phyloP scores from a whole-genome alignment of 2,329 filamentous ascomycete genomes.

The Plenodomus biglobosus region DNA sequence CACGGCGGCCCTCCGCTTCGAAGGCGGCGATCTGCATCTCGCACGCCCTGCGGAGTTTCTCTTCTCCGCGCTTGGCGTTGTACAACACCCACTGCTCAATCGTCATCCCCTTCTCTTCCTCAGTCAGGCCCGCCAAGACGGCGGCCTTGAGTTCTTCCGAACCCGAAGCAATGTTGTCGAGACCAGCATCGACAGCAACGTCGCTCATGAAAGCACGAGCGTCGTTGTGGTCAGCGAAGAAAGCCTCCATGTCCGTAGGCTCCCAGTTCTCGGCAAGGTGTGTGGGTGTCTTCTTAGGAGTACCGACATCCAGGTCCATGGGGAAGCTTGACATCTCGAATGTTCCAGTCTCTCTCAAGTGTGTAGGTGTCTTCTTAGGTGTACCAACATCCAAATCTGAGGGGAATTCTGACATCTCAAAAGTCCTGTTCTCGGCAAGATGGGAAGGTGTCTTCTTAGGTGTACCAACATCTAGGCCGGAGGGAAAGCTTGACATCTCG shows the following conservation, averaged over 20 bases:
- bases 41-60: conserved; percentile 75
- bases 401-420: conserved; percentile 8
- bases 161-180: conserved; percentile 30
- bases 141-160: conserved; percentile 49
- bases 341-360: conserved; percentile 12
- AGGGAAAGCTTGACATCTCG: conserved; percentile 10
- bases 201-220: conserved; percentile 26
- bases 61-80: conserved; percentile 79
- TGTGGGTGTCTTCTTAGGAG: conserved; percentile 24
- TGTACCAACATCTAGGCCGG: conserved; percentile 22
- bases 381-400: conserved; percentile 23
- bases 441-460: conserved; percentile 24
- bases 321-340: conserved; percentile 9
- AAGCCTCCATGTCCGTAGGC: conserved; percentile 71
- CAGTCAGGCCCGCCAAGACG: conserved; percentile 64
- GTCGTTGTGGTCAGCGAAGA: conserved; percentile 54
- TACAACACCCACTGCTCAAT: conserved; percentile 90
- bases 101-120: conserved; percentile 82
- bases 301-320: conserved; percentile 21
- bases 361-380: conserved; percentile 23
- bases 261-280: conserved; percentile 58
- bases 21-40: conserved; percentile 81
- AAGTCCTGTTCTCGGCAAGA: conserved; percentile 13
- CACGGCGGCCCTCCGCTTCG: conserved; percentile 77
- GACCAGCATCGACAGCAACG: conserved; percentile 32